These are phyloP conservation scores for Sporothrix variecibatus DNA, from an alignment of 2,329 filamentous ascomycete genomes.

Conservation along the genomic window DNA sequence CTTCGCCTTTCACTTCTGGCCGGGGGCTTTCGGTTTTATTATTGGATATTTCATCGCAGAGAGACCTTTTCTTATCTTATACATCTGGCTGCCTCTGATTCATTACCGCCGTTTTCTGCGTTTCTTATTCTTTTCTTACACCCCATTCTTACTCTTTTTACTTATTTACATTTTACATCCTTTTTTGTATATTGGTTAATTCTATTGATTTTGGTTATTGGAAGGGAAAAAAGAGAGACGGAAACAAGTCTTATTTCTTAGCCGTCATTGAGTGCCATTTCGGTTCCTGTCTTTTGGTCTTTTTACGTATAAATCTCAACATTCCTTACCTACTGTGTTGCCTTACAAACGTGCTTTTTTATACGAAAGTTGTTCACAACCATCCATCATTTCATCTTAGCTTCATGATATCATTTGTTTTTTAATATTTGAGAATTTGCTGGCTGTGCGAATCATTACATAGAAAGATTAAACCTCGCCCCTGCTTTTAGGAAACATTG, in stretches of 20 bases:
- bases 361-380: too few species aligned
- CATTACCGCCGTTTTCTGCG: neutral
- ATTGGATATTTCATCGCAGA: neutral
- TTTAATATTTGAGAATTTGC: neutral
- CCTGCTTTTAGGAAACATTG: neutral
- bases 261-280: neutral
- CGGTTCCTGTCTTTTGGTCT: neutral
- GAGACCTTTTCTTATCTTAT: neutral
- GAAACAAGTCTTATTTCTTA: neutral
- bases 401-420: neutral
- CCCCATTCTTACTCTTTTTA: neutral
- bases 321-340: neutral
- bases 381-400: too few species aligned
- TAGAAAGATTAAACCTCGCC: neutral
- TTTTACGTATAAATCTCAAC: neutral
- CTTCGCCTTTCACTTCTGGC: neutral
- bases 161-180: neutral
- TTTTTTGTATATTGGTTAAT: conserved; percentile 2
- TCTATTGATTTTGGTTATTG: neutral
- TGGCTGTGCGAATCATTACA: neutral
- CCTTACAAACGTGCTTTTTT: too few species aligned
- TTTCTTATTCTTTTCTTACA: neutral
- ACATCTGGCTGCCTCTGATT: neutral
- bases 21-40: neutral
- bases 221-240: conserved; percentile 18